These are phyloP conservation scores for Trichoderma guizhouense DNA, from an alignment of 2,329 filamentous ascomycete genomes.

Conservation along the genomic window DNA sequence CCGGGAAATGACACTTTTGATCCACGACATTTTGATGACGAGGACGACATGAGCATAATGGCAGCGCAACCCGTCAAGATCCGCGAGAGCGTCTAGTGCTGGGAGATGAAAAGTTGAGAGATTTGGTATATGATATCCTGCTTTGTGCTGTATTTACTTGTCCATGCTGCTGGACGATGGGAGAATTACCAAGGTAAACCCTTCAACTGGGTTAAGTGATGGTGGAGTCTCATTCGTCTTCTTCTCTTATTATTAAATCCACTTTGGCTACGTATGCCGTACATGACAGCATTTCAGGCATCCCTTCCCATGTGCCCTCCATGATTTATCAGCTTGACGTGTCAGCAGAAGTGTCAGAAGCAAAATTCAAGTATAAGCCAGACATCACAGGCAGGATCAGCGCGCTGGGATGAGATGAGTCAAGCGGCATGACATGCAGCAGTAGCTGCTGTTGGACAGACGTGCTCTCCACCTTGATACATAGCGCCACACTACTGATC, in stretches of 20 bases:
- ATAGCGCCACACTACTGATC: conserved; percentile 14
- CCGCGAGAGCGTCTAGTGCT: conserved; percentile 37
- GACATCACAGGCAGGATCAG: background rate
- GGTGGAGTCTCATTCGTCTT: background rate
- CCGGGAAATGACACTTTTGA: conserved; percentile 3
- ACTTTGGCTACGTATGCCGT: background rate
- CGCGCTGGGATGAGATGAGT: background rate
- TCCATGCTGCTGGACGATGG: background rate
- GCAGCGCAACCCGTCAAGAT: conserved; percentile 37
- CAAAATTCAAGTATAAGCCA: background rate
- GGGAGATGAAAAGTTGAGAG: background rate
- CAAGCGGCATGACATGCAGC: conserved; percentile 14
- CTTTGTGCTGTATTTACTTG: background rate
- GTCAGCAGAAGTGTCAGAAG: background rate
- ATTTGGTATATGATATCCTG: background rate
- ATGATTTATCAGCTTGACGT: background rate
- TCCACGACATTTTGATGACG: conserved; percentile 22
- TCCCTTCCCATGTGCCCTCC: background rate
- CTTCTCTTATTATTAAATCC: background rate
- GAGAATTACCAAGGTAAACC: background rate
- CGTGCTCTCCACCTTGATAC: conserved; percentile 5
- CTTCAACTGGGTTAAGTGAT: background rate
- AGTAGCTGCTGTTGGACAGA: conserved; percentile 1
- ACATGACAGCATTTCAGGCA: background rate
- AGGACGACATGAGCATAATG: conserved; percentile 34